Evolutionary conservation across 2,329 filamentous ascomycete genomes (phyloP), one percentile per base, ranked within the genome.

Genomic region (Atkinsonella texensis): DNA sequence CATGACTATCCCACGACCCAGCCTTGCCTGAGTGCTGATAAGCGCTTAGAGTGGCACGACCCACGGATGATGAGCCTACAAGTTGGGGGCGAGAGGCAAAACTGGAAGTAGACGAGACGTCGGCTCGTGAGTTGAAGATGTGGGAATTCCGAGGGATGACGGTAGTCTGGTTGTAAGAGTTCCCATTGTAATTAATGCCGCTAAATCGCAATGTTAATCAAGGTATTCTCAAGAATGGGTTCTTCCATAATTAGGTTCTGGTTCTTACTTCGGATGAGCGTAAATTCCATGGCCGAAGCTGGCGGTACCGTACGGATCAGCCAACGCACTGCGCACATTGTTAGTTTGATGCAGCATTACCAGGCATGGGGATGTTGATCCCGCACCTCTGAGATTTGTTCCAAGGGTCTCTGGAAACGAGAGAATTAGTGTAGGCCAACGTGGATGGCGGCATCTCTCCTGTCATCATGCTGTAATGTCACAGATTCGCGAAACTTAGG

Each of bases 351-450:
- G 35, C 20, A 42, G 41, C 46, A 59, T 46, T 33, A 40, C 42
- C 23, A 45, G 28, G 33, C 18, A 5, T 28, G 28, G 23, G 23
- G 7, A 28, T 8, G 28, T 44, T 23, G 23, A 44, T 42, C 17
- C 18, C 74, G 71, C 72, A 79, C 76, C 74, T 79, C 67, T 72
- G 74, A 57, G 71, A 67, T 56, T 72, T 62, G 57, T 71, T 70
- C 75, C 75, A 78, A 53, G 73, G 69, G 58, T 73, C 69, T 63
- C 69, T 70, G 55, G 72, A 65, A 63, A 70, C 68, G 60, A 66
- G 65, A 57, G 73, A 62, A 56, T 64, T 67, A 62, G 69, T 71
- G 65, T 75, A 76, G 55, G 69, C 66, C 68, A 72, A 68, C 50
- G 74, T 70, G 60, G 70, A 68, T 57, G 73, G 71, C 44, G 70